These are phyloP conservation scores for Plantago coronopus DNA, from an alignment of 305 asterid species.

Conservation along the genomic window DNA sequence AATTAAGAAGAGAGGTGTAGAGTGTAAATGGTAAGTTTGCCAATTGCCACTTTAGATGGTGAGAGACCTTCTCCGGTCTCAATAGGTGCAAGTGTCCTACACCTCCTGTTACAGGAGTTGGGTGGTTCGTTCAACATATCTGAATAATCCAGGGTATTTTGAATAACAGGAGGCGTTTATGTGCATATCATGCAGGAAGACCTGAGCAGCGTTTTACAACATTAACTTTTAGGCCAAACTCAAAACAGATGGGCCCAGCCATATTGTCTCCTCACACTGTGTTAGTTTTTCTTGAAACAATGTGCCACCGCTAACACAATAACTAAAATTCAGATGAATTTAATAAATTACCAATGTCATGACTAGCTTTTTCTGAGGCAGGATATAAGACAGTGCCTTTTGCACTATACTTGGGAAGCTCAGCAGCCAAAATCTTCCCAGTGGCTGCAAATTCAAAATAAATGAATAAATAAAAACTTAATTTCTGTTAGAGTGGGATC, in stretches of 20 bases:
- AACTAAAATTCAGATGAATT: constrained; percentile 2
- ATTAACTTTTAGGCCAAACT: background rate
- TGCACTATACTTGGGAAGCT: constrained; percentile 54
- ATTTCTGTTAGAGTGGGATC: background rate
- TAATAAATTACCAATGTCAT: constrained; percentile 54
- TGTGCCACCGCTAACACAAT: background rate
- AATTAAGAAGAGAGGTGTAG: background rate
- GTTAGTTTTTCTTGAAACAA: constrained; percentile 7
- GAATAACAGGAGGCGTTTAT: background rate
- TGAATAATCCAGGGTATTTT: no score
- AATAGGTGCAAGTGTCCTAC: background rate
- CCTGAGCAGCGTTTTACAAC: background rate
- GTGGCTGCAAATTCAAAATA: constrained; percentile 50
- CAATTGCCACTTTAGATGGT: background rate
- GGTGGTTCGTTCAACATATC: background rate
- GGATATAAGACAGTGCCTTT: constrained; percentile 70
- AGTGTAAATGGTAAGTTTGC: background rate
- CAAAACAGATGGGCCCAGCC: background rate
- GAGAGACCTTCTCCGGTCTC: background rate
- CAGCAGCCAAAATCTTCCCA: constrained; percentile 68
- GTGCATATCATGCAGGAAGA: no score
- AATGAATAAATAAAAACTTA: background rate
- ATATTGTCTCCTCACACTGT: constrained; percentile 5
- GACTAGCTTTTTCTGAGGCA: constrained; percentile 80
- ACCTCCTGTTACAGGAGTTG: background rate